A percentile compares a stretch with the other conserved stretches of the same genome.
These are phyloP conservation scores for Aureobasidium sp. DNA, from an alignment of 2,329 filamentous ascomycete genomes.

Conservation along the genomic window DNA sequence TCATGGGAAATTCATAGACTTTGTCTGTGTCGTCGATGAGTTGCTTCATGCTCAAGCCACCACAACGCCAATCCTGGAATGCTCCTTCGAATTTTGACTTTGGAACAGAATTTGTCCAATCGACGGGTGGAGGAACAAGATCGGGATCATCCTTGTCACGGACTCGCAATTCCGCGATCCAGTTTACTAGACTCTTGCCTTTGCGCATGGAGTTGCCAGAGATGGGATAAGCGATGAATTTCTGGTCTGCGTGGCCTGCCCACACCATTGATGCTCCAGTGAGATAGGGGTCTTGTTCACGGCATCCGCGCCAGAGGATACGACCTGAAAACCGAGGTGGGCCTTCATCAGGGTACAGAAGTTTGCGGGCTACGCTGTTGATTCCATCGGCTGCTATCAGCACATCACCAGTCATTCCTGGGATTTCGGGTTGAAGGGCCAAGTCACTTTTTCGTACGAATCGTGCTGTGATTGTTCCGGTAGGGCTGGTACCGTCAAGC, in stretches of 20 bases:
- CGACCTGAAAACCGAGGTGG: slow-evolving; percentile 37
- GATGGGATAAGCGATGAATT: slow-evolving; percentile 42
- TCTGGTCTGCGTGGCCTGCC: slow-evolving; percentile 40
- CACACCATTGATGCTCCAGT: slow-evolving; percentile 38
- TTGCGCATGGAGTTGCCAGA: slow-evolving; percentile 27
- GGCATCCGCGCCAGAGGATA: slow-evolving; percentile 39
- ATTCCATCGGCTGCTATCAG: slow-evolving; percentile 38
- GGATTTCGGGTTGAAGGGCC: slow-evolving; percentile 20
- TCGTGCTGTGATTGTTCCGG: slow-evolving; percentile 28
- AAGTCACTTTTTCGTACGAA: slow-evolving; percentile 25
- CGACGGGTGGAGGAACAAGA: slow-evolving; percentile 34
- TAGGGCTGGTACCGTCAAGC: background rate
- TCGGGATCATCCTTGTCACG: slow-evolving; percentile 35
- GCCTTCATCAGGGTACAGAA: slow-evolving; percentile 37
- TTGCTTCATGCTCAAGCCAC: slow-evolving; percentile 34
- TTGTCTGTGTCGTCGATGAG: slow-evolving; percentile 35
- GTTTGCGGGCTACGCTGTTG: slow-evolving; percentile 33
- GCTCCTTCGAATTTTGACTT: slow-evolving; percentile 33
- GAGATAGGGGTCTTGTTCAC: slow-evolving; percentile 33
- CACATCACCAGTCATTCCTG: slow-evolving; percentile 26
- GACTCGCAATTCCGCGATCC: slow-evolving; percentile 39
- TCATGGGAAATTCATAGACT: slow-evolving; percentile 41
- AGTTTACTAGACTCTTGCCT: slow-evolving; percentile 36
- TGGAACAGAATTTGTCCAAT: slow-evolving; percentile 36
- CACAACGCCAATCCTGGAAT: slow-evolving; percentile 35